Evolutionary conservation across 2,329 filamentous ascomycete genomes (phyloP).

Genomic region (Aspergillus luchuensis): DNA sequence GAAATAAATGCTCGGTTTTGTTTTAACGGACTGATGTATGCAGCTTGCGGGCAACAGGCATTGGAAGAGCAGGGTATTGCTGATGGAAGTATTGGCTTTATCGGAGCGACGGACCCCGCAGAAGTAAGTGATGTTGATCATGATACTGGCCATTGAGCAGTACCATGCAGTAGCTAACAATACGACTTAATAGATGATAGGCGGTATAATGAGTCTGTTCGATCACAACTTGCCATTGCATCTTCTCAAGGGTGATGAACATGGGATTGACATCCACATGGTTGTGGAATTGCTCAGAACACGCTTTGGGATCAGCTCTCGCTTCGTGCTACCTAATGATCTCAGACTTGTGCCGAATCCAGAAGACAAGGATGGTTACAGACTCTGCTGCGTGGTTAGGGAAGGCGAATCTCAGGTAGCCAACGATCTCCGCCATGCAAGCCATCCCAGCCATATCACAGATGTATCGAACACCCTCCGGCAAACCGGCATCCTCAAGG

Average conservation of each 20-base stretch:
- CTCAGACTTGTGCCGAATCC: constrained; percentile 11
- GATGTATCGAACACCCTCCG: no score
- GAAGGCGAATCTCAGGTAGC: neutral
- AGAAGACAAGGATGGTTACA: neutral
- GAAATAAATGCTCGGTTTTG: constrained; percentile 33
- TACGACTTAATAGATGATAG: neutral
- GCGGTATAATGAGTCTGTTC: constrained; percentile 17
- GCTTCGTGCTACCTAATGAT: constrained; percentile 15
- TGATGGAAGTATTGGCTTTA: neutral
- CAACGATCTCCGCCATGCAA: no score
- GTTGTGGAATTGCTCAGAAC: constrained; percentile 3
- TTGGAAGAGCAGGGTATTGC: neutral
- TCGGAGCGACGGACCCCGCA: constrained; percentile 3
- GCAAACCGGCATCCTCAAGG: constrained; percentile 39
- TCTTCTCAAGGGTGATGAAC: constrained; percentile 21
- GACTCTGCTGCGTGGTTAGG: constrained; percentile 18
- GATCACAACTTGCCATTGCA: constrained; percentile 16
- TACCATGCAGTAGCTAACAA: neutral
- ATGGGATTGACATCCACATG: constrained; percentile 21
- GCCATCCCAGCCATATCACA: no score
- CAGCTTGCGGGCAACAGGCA: constrained; percentile 11
- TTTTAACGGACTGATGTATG: constrained; percentile 24
- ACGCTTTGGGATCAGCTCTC: neutral
- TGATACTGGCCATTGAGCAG: no score
- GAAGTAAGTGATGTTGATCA: constrained; percentile 9